Evolutionary conservation across 176 grass and related monocot species (phyloP).

Genomic region (Musa troglodytarum): DNA sequence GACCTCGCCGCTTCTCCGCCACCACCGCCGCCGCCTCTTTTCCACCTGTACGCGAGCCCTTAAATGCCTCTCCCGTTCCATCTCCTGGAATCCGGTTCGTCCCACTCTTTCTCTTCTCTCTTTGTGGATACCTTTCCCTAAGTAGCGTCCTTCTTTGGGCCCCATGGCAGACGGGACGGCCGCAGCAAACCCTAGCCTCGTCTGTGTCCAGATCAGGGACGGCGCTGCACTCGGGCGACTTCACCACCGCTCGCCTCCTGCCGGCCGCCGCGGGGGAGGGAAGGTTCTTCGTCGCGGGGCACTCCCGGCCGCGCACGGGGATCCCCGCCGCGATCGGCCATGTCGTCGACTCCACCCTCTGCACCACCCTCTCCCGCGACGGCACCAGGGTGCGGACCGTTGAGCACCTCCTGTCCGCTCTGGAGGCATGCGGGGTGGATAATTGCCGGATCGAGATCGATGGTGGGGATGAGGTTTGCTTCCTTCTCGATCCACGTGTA

Average conservation of each 20-base stretch:
- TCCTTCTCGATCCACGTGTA: neutral
- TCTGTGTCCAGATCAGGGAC: slow-evolving; percentile 45
- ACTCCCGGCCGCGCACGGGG: slow-evolving; percentile 16
- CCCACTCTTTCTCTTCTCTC: neutral
- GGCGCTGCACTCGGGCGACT: slow-evolving; percentile 55
- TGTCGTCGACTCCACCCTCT: slow-evolving; percentile 45
- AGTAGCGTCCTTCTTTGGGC: too few species aligned
- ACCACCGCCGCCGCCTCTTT: neutral
- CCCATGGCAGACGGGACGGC: slow-evolving; percentile 38
- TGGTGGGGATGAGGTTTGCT: slow-evolving; percentile 60
- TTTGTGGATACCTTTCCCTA: neutral
- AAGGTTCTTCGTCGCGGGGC: slow-evolving; percentile 48
- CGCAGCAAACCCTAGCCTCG: slow-evolving; percentile 60
- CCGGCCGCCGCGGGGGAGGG: slow-evolving; percentile 81
- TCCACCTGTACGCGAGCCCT: slow-evolving; percentile 14
- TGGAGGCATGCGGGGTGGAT: slow-evolving; percentile 73
- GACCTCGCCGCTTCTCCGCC: neutral
- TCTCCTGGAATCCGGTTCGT: slow-evolving; percentile 59
- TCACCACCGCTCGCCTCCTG: slow-evolving; percentile 35
- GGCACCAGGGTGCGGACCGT: slow-evolving; percentile 46
- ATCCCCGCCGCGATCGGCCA: slow-evolving; percentile 47
- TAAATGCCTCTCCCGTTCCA: slow-evolving; percentile 30
- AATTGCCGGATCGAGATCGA: slow-evolving; percentile 68
- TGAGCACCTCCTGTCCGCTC: slow-evolving; percentile 77
- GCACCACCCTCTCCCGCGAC: slow-evolving; percentile 49